Evolutionary conservation across 2,329 filamentous ascomycete genomes (phyloP).

Genomic region (Rhynchosporium agropyri): DNA sequence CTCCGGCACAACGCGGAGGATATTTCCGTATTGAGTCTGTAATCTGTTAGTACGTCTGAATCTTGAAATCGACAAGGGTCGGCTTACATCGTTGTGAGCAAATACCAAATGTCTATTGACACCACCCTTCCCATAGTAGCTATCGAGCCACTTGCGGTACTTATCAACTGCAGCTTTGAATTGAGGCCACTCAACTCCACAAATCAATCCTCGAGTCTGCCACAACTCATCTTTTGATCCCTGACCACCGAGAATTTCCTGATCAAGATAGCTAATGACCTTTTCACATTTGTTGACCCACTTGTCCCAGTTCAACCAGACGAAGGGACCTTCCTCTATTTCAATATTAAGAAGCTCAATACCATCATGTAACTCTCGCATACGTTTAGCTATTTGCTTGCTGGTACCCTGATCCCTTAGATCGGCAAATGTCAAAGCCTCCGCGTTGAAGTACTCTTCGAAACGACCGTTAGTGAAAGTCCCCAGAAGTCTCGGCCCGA

Average conservation of each 20-base stretch:
- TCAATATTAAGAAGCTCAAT: constrained; percentile 83
- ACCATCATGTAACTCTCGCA: constrained; percentile 93
- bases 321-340: constrained; percentile 74
- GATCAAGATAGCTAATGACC: constrained; percentile 55
- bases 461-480: constrained; percentile 95
- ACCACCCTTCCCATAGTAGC: constrained; percentile 66
- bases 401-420: constrained; percentile 81
- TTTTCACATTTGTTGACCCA: constrained; percentile 61
- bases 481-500: constrained; percentile 86
- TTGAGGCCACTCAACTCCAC: constrained; percentile 78
- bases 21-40: constrained; percentile 97
- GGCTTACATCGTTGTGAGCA: constrained; percentile 91
- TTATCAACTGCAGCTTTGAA: constrained; percentile 76
- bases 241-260: constrained; percentile 53
- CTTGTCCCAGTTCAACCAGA: constrained; percentile 89
- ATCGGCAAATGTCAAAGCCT: constrained; percentile 74
- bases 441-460: constrained; percentile 89
- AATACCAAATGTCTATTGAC: constrained; percentile 82
- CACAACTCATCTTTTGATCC: constrained; percentile 53
- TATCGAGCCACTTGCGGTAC: constrained; percentile 75
- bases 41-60: constrained; percentile 18
- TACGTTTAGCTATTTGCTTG: constrained; percentile 92
- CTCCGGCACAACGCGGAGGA: constrained; percentile 72
- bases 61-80: not conserved
- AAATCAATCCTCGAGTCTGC: constrained; percentile 75